Evolutionary conservation across 192 early-diverging fungal genomes (phyloP).

Genomic region (Mortierella hygrophila): DNA sequence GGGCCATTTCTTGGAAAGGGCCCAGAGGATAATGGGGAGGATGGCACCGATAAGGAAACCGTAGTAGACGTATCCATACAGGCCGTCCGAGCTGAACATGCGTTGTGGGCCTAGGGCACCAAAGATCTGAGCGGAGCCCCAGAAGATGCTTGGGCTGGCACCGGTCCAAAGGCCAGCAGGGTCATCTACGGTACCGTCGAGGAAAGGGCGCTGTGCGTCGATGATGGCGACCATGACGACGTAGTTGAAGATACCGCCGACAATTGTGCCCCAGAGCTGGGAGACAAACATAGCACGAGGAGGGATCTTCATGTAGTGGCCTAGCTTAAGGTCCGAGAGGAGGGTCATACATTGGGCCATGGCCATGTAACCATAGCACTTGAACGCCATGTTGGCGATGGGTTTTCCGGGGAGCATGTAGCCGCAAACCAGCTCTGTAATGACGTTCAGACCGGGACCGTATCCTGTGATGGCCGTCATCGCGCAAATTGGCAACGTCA

Average conservation of each 20-base stretch:
- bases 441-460: constrained; percentile 63
- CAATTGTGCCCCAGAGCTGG: constrained; percentile 70
- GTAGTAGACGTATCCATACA: constrained; percentile 53
- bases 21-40: constrained; percentile 66
- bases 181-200: constrained; percentile 50
- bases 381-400: constrained; percentile 68
- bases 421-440: constrained; percentile 71
- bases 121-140: constrained; percentile 78
- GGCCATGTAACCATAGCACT: constrained; percentile 66
- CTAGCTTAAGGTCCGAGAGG: constrained; percentile 78
- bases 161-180: constrained; percentile 64
- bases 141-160: constrained; percentile 62
- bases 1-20: constrained; percentile 65
- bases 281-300: constrained; percentile 72
- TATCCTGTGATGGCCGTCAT: constrained; percentile 66
- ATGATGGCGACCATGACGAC: constrained; percentile 52
- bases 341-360: constrained; percentile 82
- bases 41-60: constrained; percentile 64
- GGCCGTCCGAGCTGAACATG: constrained; percentile 64
- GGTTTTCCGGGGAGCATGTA: constrained; percentile 69
- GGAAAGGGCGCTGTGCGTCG: constrained; percentile 23
- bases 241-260: constrained; percentile 62
- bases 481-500: constrained; percentile 69
- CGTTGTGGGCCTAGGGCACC: constrained; percentile 76
- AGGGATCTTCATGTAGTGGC: constrained; percentile 80